Conservation (phyloP, 306 rosid species). For the Parietaria judaica region DNA sequence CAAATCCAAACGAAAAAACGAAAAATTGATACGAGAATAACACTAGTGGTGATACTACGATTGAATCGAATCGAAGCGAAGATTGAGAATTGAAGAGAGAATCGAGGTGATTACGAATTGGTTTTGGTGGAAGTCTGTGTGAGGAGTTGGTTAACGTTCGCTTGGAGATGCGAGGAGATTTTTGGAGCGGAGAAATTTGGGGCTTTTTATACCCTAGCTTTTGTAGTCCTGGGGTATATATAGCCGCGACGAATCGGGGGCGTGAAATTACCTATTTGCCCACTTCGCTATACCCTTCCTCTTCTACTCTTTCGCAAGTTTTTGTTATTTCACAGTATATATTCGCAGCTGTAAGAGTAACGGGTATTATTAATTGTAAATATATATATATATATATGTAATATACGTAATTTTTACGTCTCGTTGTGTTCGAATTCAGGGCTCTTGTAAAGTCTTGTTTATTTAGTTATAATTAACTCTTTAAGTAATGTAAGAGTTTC, state of each 20-base stretch:
- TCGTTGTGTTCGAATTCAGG: too few relatives aligned
- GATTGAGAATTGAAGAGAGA: neutral
- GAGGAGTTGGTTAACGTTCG: conserved; percentile 29
- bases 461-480: too few relatives aligned
- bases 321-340: too few relatives aligned
- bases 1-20: neutral
- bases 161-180: conserved; percentile 15
- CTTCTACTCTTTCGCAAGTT: too few relatives aligned
- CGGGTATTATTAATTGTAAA: too few relatives aligned
- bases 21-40: conserved; percentile 6
- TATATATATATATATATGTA: too few relatives aligned
- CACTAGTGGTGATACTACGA: neutral
- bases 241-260: conserved; percentile 24
- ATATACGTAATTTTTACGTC: too few relatives aligned
- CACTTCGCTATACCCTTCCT: too few relatives aligned
- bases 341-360: too few relatives aligned
- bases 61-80: neutral
- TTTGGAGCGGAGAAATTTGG: conserved; percentile 56
- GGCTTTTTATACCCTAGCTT: conserved; percentile 76
- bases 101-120: conserved; percentile 7
- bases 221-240: conserved; percentile 59
- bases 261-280: too few relatives aligned
- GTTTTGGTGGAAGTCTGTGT: conserved; percentile 13
- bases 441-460: too few relatives aligned
- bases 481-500: too few relatives aligned